Percentiles rank a stretch among this genome's conserved stretches.
Evolutionary conservation across 2,329 filamentous ascomycete species (phyloP).

Genomic region (Trichophaea hybrida): DNA sequence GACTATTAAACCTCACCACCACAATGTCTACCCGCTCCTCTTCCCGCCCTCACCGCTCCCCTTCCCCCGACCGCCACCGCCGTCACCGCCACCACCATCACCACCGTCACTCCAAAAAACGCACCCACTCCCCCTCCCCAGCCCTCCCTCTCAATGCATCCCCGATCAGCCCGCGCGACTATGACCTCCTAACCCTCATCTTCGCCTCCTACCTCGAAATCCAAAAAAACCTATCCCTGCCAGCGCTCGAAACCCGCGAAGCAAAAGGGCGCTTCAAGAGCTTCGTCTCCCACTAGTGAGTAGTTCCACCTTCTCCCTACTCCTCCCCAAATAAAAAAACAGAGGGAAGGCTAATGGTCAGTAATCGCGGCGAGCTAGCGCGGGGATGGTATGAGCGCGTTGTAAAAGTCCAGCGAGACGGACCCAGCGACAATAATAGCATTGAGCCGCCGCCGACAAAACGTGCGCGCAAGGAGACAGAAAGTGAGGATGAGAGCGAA

Average conservation of each 20-base stretch:
- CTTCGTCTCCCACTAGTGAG: conserved; percentile 73
- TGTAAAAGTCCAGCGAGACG: conserved; percentile 34
- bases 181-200: conserved; percentile 51
- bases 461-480: not conserved
- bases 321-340: not conserved
- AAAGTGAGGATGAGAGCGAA: conserved; percentile 16
- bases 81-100: conserved; percentile 18
- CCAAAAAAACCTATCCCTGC: conserved; percentile 62
- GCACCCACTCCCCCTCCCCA: conserved; percentile 27
- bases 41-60: conserved; percentile 6
- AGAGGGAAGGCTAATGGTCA: conserved; percentile 37
- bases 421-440: conserved; percentile 31
- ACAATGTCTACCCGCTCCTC: conserved; percentile 8
- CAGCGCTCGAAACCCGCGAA: conserved; percentile 55
- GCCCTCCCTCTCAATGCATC: conserved; percentile 52
- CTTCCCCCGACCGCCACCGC: conserved; percentile 1
- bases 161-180: conserved; percentile 53
- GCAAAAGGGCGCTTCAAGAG: conserved; percentile 80
- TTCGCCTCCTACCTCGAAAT: conserved; percentile 77
- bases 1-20: conserved; percentile 3
- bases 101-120: conserved; percentile 31
- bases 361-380: conserved; percentile 72
- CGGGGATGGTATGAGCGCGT: conserved; percentile 88
- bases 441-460: conserved; percentile 12
- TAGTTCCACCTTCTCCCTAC: not conserved